A percentile compares a stretch with the other conserved stretches of the same genome.
These are phyloP conservation scores for Cutaneotrichosporon daszewskae DNA, from an alignment of 1,284 basidiomycete genomes.

Conservation along the genomic window DNA sequence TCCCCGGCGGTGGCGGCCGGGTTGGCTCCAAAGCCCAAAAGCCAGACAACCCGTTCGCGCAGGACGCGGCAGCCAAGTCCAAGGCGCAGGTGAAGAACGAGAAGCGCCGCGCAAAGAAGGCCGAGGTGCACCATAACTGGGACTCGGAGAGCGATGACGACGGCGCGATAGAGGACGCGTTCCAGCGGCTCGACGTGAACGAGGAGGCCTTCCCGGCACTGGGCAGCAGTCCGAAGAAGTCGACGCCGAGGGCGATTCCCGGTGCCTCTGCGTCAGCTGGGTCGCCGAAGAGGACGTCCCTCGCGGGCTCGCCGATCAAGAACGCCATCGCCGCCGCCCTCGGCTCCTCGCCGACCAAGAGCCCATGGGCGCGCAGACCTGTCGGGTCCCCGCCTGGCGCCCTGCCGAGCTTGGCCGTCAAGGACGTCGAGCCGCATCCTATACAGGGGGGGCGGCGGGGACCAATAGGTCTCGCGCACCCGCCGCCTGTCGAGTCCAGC, in stretches of 20 bases:
- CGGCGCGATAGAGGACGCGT: conserved; percentile 20
- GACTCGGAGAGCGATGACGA: conserved; percentile 31
- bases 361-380: no score
- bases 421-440: conserved; percentile 25
- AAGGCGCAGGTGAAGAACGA: conserved; percentile 72
- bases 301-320: conserved; percentile 7
- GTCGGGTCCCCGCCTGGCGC: no score
- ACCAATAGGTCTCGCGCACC: conserved; percentile 33
- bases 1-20: conserved; percentile 26
- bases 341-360: background rate
- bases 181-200: conserved; percentile 16
- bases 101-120: conserved; percentile 44
- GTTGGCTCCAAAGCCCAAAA: conserved; percentile 10
- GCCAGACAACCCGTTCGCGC: conserved; percentile 24
- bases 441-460: conserved; percentile 35
- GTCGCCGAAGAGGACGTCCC: no score
- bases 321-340: background rate
- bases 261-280: no score
- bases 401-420: no score
- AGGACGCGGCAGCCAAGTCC: conserved; percentile 16
- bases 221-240: no score
- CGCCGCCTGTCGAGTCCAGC: conserved; percentile 22
- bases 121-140: conserved; percentile 13
- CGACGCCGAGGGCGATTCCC: no score
- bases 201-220: conserved; percentile 19